Evolutionary conservation across 2,329 filamentous ascomycete species (phyloP).

Genomic region (Neofusicoccum sp.): DNA sequence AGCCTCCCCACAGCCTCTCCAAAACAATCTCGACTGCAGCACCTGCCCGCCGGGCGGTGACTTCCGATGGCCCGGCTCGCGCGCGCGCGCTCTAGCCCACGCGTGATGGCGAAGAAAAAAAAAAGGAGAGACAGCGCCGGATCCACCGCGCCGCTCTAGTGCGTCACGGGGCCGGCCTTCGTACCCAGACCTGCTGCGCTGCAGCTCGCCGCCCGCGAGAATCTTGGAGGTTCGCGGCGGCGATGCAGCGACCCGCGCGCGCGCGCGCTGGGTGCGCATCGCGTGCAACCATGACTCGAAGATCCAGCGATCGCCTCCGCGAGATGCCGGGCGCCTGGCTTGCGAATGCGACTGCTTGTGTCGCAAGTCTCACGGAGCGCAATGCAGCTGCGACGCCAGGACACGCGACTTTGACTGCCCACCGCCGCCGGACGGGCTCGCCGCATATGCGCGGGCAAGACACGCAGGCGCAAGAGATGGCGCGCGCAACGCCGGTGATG

Average conservation of each 20-base stretch:
- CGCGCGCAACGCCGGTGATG: not conserved
- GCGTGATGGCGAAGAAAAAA: slow-evolving; percentile 18
- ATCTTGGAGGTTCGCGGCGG: slow-evolving; percentile 15
- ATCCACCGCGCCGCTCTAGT: slow-evolving; percentile 14
- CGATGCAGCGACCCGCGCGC: slow-evolving; percentile 13
- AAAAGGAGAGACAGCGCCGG: not conserved
- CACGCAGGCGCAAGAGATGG: slow-evolving; percentile 1
- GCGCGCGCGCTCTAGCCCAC: slow-evolving; percentile 4
- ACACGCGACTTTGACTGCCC: slow-evolving; percentile 4
- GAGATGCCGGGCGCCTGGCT: slow-evolving; percentile 8
- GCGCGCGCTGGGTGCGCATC: not conserved
- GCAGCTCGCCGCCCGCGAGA: slow-evolving; percentile 19
- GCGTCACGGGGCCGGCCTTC: slow-evolving; percentile 17
- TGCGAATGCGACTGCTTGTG: slow-evolving; percentile 10
- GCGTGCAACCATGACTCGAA: slow-evolving; percentile 21
- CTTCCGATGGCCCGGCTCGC: not conserved
- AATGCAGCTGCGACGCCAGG: slow-evolving; percentile 1
- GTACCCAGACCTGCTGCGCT: not conserved
- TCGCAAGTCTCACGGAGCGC: slow-evolving; percentile 1
- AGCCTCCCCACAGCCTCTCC: not conserved
- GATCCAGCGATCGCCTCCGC: slow-evolving; percentile 15
- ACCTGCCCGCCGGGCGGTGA: not conserved
- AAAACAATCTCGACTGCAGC: not conserved
- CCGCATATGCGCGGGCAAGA: not conserved
- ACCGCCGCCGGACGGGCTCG: slow-evolving; percentile 2